These are phyloP conservation scores for Arthrobotrys iridis DNA, from an alignment of 2,329 filamentous ascomycete species.

Conservation along the genomic window DNA sequence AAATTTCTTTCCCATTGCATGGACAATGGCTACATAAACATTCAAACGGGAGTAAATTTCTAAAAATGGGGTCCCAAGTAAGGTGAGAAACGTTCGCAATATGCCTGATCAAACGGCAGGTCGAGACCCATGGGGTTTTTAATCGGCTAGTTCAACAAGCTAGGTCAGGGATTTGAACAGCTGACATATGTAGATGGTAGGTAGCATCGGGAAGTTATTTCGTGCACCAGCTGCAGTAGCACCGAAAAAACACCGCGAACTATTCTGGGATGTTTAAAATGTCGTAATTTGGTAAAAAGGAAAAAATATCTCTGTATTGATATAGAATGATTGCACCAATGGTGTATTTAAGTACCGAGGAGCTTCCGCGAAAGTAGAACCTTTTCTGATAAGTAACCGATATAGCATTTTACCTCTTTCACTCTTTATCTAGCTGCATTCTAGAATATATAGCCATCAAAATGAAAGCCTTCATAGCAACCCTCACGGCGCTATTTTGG, in stretches of 20 bases:
- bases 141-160: conserved; percentile 14
- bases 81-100: conserved; percentile 1
- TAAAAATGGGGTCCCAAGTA: conserved; percentile 26
- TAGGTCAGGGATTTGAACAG: conserved; percentile 16
- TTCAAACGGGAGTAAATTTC: not conserved
- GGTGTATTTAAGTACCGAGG: not conserved
- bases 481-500: conserved; percentile 14
- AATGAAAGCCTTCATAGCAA: conserved; percentile 23
- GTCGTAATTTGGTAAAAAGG: not conserved
- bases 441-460: not conserved
- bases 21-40: not conserved
- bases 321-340: no score
- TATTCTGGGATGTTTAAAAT: not conserved
- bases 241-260: not conserved
- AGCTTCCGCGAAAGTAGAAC: not conserved
- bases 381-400: not conserved
- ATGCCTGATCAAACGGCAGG: conserved; percentile 18
- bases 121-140: not conserved
- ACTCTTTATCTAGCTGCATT: not conserved
- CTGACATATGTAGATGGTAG: conserved; percentile 45
- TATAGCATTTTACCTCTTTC: not conserved
- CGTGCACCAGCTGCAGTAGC: not conserved
- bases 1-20: no score
- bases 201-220: conserved; percentile 22
- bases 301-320: not conserved